Percentiles rank a stretch among this genome's conserved stretches.
These are phyloP conservation scores for Usnea hakonensis DNA, from an alignment of 495 filamentous ascomycete species.

Conservation along the genomic window DNA sequence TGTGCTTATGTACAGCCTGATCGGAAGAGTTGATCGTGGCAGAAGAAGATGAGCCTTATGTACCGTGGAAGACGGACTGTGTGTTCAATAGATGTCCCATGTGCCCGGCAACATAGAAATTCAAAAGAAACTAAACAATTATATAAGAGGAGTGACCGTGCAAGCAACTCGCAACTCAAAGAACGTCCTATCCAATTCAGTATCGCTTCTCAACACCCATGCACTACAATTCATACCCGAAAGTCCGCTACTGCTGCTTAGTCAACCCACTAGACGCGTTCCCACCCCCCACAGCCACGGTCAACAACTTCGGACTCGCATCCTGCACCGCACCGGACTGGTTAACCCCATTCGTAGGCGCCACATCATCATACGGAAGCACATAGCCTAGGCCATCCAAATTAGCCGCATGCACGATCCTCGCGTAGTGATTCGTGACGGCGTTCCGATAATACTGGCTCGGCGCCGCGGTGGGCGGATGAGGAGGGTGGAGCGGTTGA, in stretches of 20 bases:
- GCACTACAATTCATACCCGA: too few species aligned
- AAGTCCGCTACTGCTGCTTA: not conserved
- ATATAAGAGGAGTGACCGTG: too few species aligned
- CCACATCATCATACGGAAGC: slow-evolving; percentile 74
- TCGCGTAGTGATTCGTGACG: slow-evolving; percentile 66
- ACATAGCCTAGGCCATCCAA: slow-evolving; percentile 62
- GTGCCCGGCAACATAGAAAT: too few species aligned
- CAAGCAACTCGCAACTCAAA: too few species aligned
- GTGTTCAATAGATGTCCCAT: not conserved
- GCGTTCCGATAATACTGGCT: slow-evolving; percentile 45
- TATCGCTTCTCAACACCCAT: too few species aligned
- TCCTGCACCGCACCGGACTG: slow-evolving; percentile 58
- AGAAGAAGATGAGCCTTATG: not conserved
- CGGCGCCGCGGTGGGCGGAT: slow-evolving; percentile 43
- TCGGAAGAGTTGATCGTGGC: too few species aligned
- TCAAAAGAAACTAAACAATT: too few species aligned
- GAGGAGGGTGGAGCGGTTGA: slow-evolving; percentile 61
- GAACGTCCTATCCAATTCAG: too few species aligned
- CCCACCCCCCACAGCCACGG: slow-evolving; percentile 55
- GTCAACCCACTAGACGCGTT: slow-evolving; percentile 6
- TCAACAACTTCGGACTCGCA: slow-evolving; percentile 47
- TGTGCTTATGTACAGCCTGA: too few species aligned
- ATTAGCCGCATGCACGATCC: slow-evolving; percentile 57
- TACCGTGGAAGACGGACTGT: not conserved
- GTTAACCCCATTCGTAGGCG: slow-evolving; percentile 46